These are phyloP conservation scores for Orbilia quercus DNA, from an alignment of 2,329 filamentous ascomycete genomes.

Conservation along the genomic window DNA sequence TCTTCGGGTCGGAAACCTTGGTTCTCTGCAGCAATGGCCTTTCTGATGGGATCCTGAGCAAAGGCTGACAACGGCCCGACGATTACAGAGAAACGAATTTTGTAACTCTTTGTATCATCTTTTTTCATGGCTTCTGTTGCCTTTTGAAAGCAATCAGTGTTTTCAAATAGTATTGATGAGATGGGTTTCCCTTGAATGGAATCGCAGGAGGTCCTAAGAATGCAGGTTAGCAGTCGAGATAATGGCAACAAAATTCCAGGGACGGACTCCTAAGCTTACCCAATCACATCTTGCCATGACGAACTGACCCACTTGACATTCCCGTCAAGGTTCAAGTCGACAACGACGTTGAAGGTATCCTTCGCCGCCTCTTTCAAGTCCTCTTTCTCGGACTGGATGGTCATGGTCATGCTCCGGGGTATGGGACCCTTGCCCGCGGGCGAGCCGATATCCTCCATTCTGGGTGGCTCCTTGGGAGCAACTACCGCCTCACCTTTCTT, in stretches of 20 bases:
- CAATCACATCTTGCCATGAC: constrained; percentile 93
- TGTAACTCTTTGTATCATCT: constrained; percentile 91
- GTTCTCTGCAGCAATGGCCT: constrained; percentile 62
- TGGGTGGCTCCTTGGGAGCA: constrained; percentile 39
- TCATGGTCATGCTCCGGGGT: constrained; percentile 77
- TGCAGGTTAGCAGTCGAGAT: constrained; percentile 42
- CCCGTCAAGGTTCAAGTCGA: constrained; percentile 91
- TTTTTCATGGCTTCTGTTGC: constrained; percentile 88
- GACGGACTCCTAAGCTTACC: constrained; percentile 57
- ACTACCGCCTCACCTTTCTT: constrained; percentile 45
- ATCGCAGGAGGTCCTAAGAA: constrained; percentile 73
- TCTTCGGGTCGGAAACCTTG: constrained; percentile 63
- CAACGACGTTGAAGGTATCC: constrained; percentile 94
- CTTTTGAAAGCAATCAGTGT: constrained; percentile 82
- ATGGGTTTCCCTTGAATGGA: constrained; percentile 81
- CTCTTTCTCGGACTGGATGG: constrained; percentile 91
- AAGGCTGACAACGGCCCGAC: constrained; percentile 77
- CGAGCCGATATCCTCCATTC: constrained; percentile 35
- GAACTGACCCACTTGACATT: constrained; percentile 95
- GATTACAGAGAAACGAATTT: constrained; percentile 81
- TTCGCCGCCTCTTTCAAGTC: constrained; percentile 95
- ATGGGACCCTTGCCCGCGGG: constrained; percentile 29
- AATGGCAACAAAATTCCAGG: constrained; percentile 47
- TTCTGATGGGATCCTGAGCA: constrained; percentile 62
- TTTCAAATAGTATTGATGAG: constrained; percentile 81